Evolutionary conservation across 495 filamentous ascomycete species (phyloP).

Genomic region (Annulohypoxylon stygium): DNA sequence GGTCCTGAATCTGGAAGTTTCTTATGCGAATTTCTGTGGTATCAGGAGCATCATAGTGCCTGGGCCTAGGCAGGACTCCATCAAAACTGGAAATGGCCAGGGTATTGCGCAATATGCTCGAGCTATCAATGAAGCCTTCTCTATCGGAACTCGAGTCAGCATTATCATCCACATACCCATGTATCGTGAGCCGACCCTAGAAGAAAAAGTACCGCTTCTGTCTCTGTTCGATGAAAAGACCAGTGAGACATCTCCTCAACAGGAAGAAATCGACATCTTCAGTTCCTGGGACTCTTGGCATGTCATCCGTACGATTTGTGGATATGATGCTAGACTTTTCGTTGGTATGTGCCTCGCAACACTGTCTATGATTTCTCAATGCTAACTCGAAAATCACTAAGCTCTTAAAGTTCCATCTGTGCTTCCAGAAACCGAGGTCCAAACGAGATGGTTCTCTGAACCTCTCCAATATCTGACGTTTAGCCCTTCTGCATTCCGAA

Average conservation of each 20-base stretch:
- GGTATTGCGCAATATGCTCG: conserved; percentile 80
- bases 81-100: conserved; percentile 53
- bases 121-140: conserved; percentile 83
- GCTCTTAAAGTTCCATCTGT: conserved; percentile 84
- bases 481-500: conserved; percentile 74
- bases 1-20: conserved; percentile 88
- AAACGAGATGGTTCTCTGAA: conserved; percentile 94
- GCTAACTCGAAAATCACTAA: conserved; percentile 50
- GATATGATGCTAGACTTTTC: conserved; percentile 82
- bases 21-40: conserved; percentile 95
- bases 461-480: conserved; percentile 85
- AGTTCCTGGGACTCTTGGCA: conserved; percentile 96
- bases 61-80: conserved; percentile 71
- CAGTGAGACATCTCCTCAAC: conserved; percentile 31
- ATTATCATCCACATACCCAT: conserved; percentile 86
- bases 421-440: conserved; percentile 78
- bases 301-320: conserved; percentile 84
- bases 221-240: conserved; percentile 50
- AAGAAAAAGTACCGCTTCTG: conserved; percentile 57
- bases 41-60: conserved; percentile 84
- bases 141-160: conserved; percentile 78
- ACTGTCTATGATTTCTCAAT: not conserved
- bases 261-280: conserved; percentile 71
- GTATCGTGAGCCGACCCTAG: conserved; percentile 67
- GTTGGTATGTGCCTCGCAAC: conserved; percentile 75